Evolutionary conservation across 2,329 filamentous ascomycete genomes (phyloP).

Genomic region (Neospermospora avenae): DNA sequence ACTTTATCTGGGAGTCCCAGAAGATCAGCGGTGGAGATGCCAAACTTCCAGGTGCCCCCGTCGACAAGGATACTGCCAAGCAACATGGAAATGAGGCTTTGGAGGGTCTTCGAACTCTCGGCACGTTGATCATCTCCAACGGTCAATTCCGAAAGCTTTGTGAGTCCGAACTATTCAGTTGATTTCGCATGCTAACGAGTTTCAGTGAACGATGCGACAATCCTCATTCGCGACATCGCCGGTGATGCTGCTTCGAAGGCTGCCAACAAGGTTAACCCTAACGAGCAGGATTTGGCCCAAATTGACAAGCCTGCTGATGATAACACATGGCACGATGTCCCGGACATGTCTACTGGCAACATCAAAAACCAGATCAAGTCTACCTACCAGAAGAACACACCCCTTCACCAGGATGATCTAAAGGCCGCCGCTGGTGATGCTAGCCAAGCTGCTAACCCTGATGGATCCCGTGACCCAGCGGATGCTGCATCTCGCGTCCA

Average conservation of each 20-base stretch:
- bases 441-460: constrained; percentile 52
- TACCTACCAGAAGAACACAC: constrained; percentile 52
- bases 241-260: constrained; percentile 83
- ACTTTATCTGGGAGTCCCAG: constrained; percentile 94
- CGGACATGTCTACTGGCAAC: constrained; percentile 67
- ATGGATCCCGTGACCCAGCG: constrained; percentile 50
- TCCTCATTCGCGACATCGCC: constrained; percentile 84
- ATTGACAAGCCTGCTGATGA: constrained; percentile 84
- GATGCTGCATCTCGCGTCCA: constrained; percentile 49
- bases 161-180: constrained; percentile 2
- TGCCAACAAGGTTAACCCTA: constrained; percentile 71
- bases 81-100: constrained; percentile 82
- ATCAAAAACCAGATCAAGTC: constrained; percentile 66
- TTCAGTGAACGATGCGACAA: constrained; percentile 69
- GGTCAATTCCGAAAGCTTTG: constrained; percentile 57
- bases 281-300: constrained; percentile 69
- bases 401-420: constrained; percentile 52
- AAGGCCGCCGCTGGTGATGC: constrained; percentile 58
- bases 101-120: constrained; percentile 82
- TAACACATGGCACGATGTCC: constrained; percentile 90
- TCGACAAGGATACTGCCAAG: constrained; percentile 73
- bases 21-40: constrained; percentile 65
- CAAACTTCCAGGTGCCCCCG: constrained; percentile 58
- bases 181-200: constrained; percentile 9
- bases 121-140: constrained; percentile 87